Evolutionary conservation across 345 rosid genomes (phyloP).

Genomic region (Syzygium grande): DNA sequence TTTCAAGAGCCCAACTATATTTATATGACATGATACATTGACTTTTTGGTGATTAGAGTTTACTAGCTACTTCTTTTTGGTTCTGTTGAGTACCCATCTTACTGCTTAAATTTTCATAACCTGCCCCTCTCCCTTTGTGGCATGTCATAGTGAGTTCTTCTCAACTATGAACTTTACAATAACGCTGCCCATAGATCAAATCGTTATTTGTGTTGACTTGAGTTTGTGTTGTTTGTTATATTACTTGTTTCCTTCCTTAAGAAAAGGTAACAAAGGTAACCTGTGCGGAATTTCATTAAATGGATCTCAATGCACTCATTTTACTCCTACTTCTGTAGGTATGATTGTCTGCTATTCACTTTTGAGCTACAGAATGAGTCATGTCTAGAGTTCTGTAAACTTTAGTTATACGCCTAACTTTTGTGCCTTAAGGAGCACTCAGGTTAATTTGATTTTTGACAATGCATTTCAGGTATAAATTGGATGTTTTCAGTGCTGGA

Average conservation of each 20-base stretch:
- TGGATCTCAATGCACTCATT: neutral
- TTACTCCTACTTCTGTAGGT: neutral
- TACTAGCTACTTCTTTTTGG: neutral
- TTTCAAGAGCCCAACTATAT: neutral
- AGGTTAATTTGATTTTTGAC: neutral
- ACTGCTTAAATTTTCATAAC: neutral
- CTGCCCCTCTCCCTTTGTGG: neutral
- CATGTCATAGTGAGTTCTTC: neutral
- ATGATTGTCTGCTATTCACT: neutral
- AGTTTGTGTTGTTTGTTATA: neutral
- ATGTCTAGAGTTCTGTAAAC: neutral
- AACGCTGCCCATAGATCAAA: neutral
- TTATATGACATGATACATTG: neutral
- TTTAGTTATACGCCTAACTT: neutral
- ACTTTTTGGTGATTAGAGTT: neutral
- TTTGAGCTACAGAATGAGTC: neutral
- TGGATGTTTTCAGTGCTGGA: conserved; percentile 77
- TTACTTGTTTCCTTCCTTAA: neutral
- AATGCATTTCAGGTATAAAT: conserved; percentile 47
- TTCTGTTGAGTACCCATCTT: neutral
- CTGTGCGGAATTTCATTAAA: neutral
- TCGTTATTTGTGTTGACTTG: neutral
- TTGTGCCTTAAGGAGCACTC: neutral
- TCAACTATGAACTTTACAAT: neutral
- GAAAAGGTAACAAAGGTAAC: neutral